Conservation (phyloP, 345 rosid species). For the Gossypium thurberi region DNA sequence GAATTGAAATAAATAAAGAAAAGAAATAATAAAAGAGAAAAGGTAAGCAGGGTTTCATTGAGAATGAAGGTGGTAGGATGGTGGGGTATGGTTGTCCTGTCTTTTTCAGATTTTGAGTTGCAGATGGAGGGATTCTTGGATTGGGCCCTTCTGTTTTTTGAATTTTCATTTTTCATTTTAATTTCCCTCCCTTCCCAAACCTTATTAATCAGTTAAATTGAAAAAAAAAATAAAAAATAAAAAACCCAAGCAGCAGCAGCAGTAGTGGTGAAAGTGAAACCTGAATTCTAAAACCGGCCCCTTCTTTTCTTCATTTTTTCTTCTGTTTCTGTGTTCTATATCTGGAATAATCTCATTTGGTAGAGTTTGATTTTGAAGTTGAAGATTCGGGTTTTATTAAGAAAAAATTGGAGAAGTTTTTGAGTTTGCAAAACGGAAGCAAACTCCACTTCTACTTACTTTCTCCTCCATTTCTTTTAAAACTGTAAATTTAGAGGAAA, state of each 20-base stretch:
- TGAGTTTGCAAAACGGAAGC: not conserved
- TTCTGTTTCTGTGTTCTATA: not conserved
- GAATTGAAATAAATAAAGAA: too few relatives aligned
- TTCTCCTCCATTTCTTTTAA: not conserved
- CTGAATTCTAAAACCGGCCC: not conserved
- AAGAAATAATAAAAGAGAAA: not conserved
- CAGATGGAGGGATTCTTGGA: not conserved
- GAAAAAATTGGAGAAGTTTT: not conserved
- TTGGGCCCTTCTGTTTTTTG: not conserved
- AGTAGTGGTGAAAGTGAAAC: not conserved
- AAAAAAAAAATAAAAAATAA: not conserved
- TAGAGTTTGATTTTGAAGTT: not conserved
- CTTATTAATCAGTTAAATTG: not conserved
- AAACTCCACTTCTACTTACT: not conserved
- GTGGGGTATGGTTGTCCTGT: constrained; percentile 16
- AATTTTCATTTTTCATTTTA: not conserved
- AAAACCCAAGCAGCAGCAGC: not conserved
- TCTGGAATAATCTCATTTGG: not conserved
- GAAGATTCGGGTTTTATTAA: not conserved
- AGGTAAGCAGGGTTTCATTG: not conserved
- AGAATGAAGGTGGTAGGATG: not conserved
- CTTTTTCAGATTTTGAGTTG: constrained; percentile 20
- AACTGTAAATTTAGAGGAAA: not conserved
- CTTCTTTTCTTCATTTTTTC: not conserved
- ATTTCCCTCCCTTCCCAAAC: not conserved